Evolutionary conservation across 2,329 filamentous ascomycete species (phyloP), one percentile per base, ranked within the genome.

Genomic region (Exophiala oligosperma): DNA sequence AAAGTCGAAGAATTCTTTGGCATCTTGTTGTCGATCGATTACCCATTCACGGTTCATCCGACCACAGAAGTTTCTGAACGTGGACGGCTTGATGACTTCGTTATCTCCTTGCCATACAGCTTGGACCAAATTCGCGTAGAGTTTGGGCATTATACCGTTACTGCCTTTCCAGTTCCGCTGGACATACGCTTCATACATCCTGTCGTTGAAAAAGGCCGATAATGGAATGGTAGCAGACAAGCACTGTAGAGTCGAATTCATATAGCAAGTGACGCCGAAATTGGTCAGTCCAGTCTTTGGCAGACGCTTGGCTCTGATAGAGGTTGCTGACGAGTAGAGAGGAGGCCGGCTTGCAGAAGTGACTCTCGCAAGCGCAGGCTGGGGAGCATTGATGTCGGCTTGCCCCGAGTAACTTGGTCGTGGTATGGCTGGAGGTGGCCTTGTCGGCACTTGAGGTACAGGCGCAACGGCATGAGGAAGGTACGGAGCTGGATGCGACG

Each of bases 221-320:
- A 88, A 73, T 17, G 80, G 77, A 7, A 81, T 76, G 0, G 92
- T 93, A 1, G 87, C 88, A 58, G 90, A 89, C 17, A 97, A 77
- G 60, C 89, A 89, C 73, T 97, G 93, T 26, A 97, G 79, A 0
- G 88, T 87, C n/a, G 91, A 88, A 73, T 96, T 97, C 79, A 94
- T 92, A 70, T 96, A 97, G 71, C 93, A 97, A 64, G 89, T 92
- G 48, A 89, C 87, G 1, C 86, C 84, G 41, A 91, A 90, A 66
- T 97, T 97, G 58, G 85, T 77, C 11, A 97, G 80, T 0, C 93
- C 92, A 9, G 90, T 89, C 37, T 79, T 77, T n/a, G 86, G 82
- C 66, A 85, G 77, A 72, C 76, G 76, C 28, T 78, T 74, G 17
- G 63, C 59, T 12, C 75, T 71, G 58, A 76, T 75, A 49, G 78